Base-by-base conservation (phyloP, 1,139 yeast genomes). In the Suhomyces choctaworum region DNA sequence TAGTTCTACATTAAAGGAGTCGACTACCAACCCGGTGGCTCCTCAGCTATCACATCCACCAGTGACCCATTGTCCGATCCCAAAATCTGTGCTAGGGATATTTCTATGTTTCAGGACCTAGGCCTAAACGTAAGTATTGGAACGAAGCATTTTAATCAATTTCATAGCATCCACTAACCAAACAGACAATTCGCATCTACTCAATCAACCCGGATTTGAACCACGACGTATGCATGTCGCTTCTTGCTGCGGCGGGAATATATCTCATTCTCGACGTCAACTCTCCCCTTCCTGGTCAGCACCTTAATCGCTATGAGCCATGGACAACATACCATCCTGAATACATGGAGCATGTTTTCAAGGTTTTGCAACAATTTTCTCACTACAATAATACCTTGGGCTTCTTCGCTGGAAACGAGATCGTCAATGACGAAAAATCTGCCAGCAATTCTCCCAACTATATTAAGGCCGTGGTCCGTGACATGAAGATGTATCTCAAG, bases 401-500 rank as follows among this genome's bases (percentile, higher is more conserved):
- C 0, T 90, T 85, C 62, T 87, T 92, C 62, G 96, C 96, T 7
- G 98, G 97, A 1, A 92, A 92, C 60, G 98, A 92, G 61, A 75
- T 92, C 31, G 68, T 92, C 37, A 90, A 92, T 56, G 97, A 90
- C 56, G 74, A 71, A 39, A 60, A 67, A 22, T 87, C 96, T 2
- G 95, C 97, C 1, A 70, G 59, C 23, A 60, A 64, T 38, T 74
- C 90, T 0, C 89, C 95, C 1, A 65, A 67, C 2, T 92, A 79
- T 54, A 70, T 90, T 25, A 88, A 89, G 51, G 90, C 89, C 0
- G 72, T 89, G 24, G 71, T 87, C 11, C 72, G 94, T 34, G 97
- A 90, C 61, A 71, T 89, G 64, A 90, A 90, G 58, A 60, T 64
- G 28, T 92, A 84, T 56, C 79, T 89, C 39, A 55, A 63, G 16